Conservation (phyloP, 1,284 basidiomycete genomes). For the Puccinia polysora region DNA sequence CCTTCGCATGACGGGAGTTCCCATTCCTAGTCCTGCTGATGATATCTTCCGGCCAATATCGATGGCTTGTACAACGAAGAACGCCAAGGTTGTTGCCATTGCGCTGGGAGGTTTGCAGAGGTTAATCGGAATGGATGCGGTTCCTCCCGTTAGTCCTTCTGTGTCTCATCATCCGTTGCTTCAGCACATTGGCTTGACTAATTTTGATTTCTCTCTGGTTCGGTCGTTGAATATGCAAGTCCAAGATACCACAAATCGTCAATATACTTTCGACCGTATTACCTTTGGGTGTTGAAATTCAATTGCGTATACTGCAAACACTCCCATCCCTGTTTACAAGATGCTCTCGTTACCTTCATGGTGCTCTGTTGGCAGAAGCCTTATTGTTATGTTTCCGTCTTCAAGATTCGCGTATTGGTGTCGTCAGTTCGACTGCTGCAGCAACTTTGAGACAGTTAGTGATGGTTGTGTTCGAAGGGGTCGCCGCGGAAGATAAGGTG, state of each 20-base stretch:
- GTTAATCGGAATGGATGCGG: constrained; percentile 77
- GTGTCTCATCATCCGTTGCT: neutral
- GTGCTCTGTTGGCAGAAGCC: constrained; percentile 70
- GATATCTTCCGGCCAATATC: constrained; percentile 82
- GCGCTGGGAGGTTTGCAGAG: constrained; percentile 86
- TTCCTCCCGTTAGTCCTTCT: constrained; percentile 59
- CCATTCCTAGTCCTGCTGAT: constrained; percentile 56
- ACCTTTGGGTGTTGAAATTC: constrained; percentile 88
- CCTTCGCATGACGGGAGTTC: constrained; percentile 44
- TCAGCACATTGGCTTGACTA: neutral
- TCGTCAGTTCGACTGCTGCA: constrained; percentile 93
- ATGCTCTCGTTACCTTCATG: constrained; percentile 69
- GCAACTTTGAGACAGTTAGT: constrained; percentile 92
- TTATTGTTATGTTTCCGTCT: constrained; percentile 86
- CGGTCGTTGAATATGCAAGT: constrained; percentile 54
- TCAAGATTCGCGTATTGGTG: constrained; percentile 88
- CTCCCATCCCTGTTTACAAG: constrained; percentile 82
- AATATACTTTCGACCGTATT: constrained; percentile 77
- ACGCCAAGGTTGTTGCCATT: constrained; percentile 87
- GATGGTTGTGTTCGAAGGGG: constrained; percentile 96
- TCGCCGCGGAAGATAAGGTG: constrained; percentile 67
- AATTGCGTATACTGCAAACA: constrained; percentile 83
- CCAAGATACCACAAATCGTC: constrained; percentile 71
- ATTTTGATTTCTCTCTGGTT: neutral
- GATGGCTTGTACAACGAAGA: constrained; percentile 87